Conservation (phyloP, 495 filamentous ascomycete genomes). For the Aspergillus sclerotioniger region DNA sequence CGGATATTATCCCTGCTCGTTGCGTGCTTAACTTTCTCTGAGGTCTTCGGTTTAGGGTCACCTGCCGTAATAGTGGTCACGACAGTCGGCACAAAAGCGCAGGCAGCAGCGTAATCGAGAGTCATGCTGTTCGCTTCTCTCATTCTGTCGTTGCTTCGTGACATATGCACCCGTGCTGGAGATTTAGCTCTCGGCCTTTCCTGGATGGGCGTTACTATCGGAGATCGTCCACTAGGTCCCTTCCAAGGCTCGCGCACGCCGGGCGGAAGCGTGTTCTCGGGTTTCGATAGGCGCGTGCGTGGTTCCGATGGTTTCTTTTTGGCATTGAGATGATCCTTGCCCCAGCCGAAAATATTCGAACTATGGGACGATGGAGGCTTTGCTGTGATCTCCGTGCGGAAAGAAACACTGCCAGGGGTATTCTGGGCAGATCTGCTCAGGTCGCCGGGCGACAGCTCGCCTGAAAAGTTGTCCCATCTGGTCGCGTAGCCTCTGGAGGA, state of each 20-base stretch:
- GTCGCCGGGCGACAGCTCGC: constrained; percentile 42
- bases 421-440: constrained; percentile 27
- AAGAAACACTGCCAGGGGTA: constrained; percentile 23
- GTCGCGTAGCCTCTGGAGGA: constrained; percentile 23
- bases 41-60: constrained; percentile 17
- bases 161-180: constrained; percentile 23
- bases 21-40: constrained; percentile 15
- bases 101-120: background rate
- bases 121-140: constrained; percentile 12
- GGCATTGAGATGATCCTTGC: constrained; percentile 33
- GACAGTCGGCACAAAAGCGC: constrained; percentile 28
- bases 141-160: constrained; percentile 17
- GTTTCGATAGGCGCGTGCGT: constrained; percentile 28
- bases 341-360: constrained; percentile 30
- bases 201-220: constrained; percentile 37
- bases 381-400: constrained; percentile 18
- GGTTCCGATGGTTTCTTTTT: constrained; percentile 29
- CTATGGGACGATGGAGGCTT: constrained; percentile 23
- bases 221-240: constrained; percentile 47
- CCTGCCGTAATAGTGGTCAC: constrained; percentile 44
- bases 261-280: constrained; percentile 22
- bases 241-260: constrained; percentile 48
- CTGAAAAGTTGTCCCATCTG: constrained; percentile 51
- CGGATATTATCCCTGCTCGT: constrained; percentile 8
- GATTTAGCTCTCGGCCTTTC: constrained; percentile 26